Evolutionary conservation across 2,329 filamentous ascomycete genomes (phyloP), one percentile per base, ranked within the genome.

Genomic region (Fusarium avenaceum): DNA sequence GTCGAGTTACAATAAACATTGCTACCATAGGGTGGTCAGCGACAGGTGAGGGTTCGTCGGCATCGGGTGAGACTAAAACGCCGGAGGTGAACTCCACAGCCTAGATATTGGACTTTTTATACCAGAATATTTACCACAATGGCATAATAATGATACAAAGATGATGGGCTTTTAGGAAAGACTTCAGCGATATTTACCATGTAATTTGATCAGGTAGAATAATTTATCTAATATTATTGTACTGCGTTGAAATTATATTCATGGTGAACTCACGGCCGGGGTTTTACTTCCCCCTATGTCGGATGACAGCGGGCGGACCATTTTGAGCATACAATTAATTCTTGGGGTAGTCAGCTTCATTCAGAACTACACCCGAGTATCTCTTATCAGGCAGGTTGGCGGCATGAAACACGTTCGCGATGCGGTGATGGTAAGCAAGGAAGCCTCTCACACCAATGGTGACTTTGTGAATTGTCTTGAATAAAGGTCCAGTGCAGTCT

Each of bases 1-100:
- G 60, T 30, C 39, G 39, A 53, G 61, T 64, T 59, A 19, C 52
- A 64, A 53, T 59, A 46, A 47, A 42, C 22, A 47, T 59, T 53
- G 42, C 46, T 52, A 65, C 52, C 20, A 17, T 22, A 44, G 33
- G 60, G 24, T 52, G 42, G 61, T 65, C 61, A 65, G 61, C 53
- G 30, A 32, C 45, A 64, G 42, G 61, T 40, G 49, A 40, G 33
- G 53, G 43, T 55, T 65, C 38, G 58, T 65, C 38, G 28, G 28
- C 28, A 1, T 30, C 28, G 28, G 28, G 28, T 30, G 28, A 30
- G 28, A 30, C 26, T 13, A 30, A 30, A 30, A 30, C 10, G 10
- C 28, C 28, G 10, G 4, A 30, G 10, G 28, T 13, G 28, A 30
- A 30, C 9, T 30, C 11, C 28, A 30, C 4, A 30, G 11, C 28